Conservation (phyloP, 2,329 filamentous ascomycete species). For the Curvularia sp. region DNA sequence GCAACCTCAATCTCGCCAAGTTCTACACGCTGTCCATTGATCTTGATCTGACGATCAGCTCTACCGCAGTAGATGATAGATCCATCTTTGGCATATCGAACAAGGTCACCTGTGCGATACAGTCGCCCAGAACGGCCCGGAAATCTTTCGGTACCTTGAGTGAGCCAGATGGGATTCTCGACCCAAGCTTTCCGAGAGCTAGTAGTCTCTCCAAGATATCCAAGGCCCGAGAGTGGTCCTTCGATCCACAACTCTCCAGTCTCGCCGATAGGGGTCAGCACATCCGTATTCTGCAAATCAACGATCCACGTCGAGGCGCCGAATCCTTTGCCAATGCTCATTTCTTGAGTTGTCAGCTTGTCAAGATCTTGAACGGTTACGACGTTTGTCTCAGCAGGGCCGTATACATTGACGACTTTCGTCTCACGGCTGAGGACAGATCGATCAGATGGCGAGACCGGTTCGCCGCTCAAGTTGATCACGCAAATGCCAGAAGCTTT, state of each 20-base stretch:
- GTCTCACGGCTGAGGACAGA: neutral
- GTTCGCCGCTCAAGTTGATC: neutral
- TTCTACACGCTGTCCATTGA: neutral
- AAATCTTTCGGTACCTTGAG: neutral
- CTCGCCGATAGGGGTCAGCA: conserved; percentile 21
- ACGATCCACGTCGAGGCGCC: conserved; percentile 58
- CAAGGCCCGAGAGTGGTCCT: conserved; percentile 54
- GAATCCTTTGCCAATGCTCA: conserved; percentile 53
- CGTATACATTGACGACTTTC: neutral
- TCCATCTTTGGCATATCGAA: neutral
- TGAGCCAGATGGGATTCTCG: conserved; percentile 44
- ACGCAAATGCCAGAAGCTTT: neutral
- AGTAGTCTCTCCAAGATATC: conserved; percentile 27
- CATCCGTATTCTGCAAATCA: conserved; percentile 13
- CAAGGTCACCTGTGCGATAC: neutral
- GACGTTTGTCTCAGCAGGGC: neutral
- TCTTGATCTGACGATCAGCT: neutral
- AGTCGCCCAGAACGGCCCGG: neutral
- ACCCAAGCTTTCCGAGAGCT: conserved; percentile 11
- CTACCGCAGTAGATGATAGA: neutral
- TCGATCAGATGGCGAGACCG: neutral
- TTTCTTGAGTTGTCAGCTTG: neutral
- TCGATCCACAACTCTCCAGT: conserved; percentile 63
- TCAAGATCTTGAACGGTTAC: neutral
- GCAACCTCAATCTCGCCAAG: neutral